Evolutionary conservation across 1,284 basidiomycete genomes (phyloP), one percentile per base, ranked within the genome.

Genomic region (Cystobasidium slooffiae): DNA sequence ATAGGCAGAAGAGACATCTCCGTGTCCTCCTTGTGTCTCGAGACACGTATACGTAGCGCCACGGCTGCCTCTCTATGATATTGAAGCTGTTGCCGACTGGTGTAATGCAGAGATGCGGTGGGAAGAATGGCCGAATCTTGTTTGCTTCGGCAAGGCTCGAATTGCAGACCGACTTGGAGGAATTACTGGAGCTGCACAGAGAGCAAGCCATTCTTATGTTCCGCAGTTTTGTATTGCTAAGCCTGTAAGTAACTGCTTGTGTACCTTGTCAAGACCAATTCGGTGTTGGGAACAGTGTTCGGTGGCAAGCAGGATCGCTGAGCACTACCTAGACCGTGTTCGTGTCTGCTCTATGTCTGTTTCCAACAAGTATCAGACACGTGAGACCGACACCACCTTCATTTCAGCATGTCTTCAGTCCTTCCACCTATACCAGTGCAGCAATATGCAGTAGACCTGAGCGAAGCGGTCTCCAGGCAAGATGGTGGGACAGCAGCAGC

Each of bases 1-100:
- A 55, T 68, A 4, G 66, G 66, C 66, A 68, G 46, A 39, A 68
- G 66, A 37, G 66, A 68, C 66, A 68, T 68, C 41, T 58, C 41
- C 22, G 6, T 44, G 51, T 66, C 64, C 49, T 16, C 49, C 64
- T 20, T 51, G 22, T 31, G 49, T 49, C 51, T 66, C 16, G 64
- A 66, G 20, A 66, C 49, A 18, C 64, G 47, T n/a, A 66, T 66
- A 14, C 64, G 64, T 4, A 66, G 64, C 24, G 64, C 64, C 64
- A 59, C 24, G 24, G 53, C 39, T 56, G 9, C 24, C 24, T 16
- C 37, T 16, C 1, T 18, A 9, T 10, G 1, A 6, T 9, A 31
- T 8, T 22, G 20, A 31, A 41, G 56, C 53, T 59, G 53, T 59
- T 31, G 31, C 31, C 31, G 39, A 39, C 12, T 59, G 37, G 56